Evolutionary conservation across 2,329 filamentous ascomycete genomes (phyloP), one percentile per base, ranked within the genome.

Genomic region (Aspergillus caelatus): DNA sequence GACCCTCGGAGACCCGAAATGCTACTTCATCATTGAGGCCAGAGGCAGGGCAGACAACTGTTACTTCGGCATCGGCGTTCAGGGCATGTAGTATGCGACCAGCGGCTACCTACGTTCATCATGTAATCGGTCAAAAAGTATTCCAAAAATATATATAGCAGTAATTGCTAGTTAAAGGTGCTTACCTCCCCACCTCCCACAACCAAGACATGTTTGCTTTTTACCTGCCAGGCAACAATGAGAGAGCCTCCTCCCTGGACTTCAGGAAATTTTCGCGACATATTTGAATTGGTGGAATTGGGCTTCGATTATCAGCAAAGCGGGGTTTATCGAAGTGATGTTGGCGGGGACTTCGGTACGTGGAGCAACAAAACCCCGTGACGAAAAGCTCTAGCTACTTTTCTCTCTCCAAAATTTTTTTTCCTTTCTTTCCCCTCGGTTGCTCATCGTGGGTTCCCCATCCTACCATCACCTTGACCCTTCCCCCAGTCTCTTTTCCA

Each of bases 171-270:
- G 28, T 10, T 43, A 46, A 61, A 53, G 54, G 53, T 60, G 61
- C 86, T 70, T 82, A 96, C 94, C 85, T 98, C 94, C 78, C 95
- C 95, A 71, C 95, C 95, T 68, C 95, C 95, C 9, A 99, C 88
- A 5, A 99, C 91, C n/a, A 99, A 82, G 19, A 98, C 90, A 68
- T 89, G 88, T 80, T 96, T 97, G 78, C 90, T 89, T 75, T 89
- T 91, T 72, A 97, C 89, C 81, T 98, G 95, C 94, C 94, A 99
- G 75, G 95, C 95, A 58, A 99, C 83, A 67, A 99, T 95, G 68
- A 99, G 82, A 65, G 94, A 98, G 63, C 94, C 95, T 58, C 94
- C 94, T 62, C 93, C 92, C 79, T 97, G 89, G 32, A 98, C 87
- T 67, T 90, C 84, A 62, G 94, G 93, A 74, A 91, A 97, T 57